phyloP scores from a whole-genome alignment of 2,329 filamentous ascomycete genomes.

The Nakataea oryzae region DNA sequence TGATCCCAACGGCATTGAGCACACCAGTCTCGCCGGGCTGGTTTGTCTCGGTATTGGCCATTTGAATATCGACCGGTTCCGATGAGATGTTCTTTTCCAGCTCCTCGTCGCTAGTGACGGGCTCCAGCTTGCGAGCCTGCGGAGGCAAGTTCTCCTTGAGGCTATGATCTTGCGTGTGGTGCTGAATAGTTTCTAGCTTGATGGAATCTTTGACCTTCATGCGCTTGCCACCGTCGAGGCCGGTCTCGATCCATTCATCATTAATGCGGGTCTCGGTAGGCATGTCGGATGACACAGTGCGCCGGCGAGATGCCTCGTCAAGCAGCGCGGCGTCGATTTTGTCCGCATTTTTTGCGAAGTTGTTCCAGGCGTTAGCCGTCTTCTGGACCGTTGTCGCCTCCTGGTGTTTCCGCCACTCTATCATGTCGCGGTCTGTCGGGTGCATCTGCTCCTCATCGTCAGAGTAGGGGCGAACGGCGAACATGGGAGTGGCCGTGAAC shows the following conservation, averaged over 20 bases:
- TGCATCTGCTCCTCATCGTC: constrained; percentile 75
- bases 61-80: neutral
- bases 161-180: neutral
- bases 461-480: constrained; percentile 59
- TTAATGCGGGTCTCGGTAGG: constrained; percentile 17
- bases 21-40: neutral
- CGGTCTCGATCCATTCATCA: constrained; percentile 29
- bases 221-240: constrained; percentile 27
- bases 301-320: constrained; percentile 16
- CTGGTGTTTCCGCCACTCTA: constrained; percentile 33
- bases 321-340: constrained; percentile 12
- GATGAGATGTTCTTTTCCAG: neutral
- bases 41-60: neutral
- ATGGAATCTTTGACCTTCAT: constrained; percentile 21
- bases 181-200: neutral
- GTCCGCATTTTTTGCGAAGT: constrained; percentile 10
- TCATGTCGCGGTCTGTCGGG: constrained; percentile 69
- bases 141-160: neutral
- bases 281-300: constrained; percentile 10
- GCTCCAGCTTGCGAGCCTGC: neutral
- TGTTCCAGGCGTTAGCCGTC: constrained; percentile 8
- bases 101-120: neutral
- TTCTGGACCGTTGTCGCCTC: constrained; percentile 11
- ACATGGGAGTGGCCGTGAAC: constrained; percentile 54
- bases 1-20: neutral